Percentiles rank a stretch among this genome's conserved stretches.
Evolutionary conservation across 192 early-diverging fungal species (phyloP).

Genomic region (Paraglomus brasilianum): DNA sequence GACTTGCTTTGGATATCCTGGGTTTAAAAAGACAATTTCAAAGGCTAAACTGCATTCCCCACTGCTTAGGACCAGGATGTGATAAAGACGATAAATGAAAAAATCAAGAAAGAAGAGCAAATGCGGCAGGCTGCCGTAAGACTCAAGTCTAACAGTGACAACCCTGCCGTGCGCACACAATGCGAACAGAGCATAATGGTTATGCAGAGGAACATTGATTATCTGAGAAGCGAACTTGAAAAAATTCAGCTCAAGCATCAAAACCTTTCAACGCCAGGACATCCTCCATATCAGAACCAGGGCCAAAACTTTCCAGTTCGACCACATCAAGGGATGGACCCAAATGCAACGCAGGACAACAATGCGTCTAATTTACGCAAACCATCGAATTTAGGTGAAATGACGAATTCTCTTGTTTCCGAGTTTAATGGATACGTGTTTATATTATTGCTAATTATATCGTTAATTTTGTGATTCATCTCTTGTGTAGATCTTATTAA

Average conservation of each 20-base stretch:
- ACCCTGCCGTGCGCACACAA: constrained; percentile 55
- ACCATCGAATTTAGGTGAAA: constrained; percentile 29
- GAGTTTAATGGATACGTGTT: constrained; percentile 1
- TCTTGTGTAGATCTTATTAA: constrained; percentile 65
- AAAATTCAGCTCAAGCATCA: constrained; percentile 59
- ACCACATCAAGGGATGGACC: constrained; percentile 21
- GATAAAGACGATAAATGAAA: constrained; percentile 41
- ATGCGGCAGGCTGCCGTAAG: constrained; percentile 62
- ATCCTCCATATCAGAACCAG: constrained; percentile 38
- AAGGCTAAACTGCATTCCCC: too few relatives aligned
- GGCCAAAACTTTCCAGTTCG: constrained; percentile 31
- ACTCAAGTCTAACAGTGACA: constrained; percentile 36
- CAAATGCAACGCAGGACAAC: constrained; percentile 30
- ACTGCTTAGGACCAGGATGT: too few relatives aligned
- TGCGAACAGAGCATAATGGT: constrained; percentile 73
- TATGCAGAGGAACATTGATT: constrained; percentile 66
- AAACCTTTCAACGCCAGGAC: constrained; percentile 40
- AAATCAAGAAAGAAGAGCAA: constrained; percentile 47
- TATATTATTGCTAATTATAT: constrained; percentile 32
- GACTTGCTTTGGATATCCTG: too few relatives aligned
- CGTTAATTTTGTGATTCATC: constrained; percentile 41
- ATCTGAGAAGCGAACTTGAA: constrained; percentile 64
- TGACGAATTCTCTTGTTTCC: constrained; percentile 32
- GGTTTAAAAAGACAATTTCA: too few relatives aligned
- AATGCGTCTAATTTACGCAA: constrained; percentile 30